Conservation (phyloP, 495 filamentous ascomycete genomes). For the Emericellopsis terricola region DNA sequence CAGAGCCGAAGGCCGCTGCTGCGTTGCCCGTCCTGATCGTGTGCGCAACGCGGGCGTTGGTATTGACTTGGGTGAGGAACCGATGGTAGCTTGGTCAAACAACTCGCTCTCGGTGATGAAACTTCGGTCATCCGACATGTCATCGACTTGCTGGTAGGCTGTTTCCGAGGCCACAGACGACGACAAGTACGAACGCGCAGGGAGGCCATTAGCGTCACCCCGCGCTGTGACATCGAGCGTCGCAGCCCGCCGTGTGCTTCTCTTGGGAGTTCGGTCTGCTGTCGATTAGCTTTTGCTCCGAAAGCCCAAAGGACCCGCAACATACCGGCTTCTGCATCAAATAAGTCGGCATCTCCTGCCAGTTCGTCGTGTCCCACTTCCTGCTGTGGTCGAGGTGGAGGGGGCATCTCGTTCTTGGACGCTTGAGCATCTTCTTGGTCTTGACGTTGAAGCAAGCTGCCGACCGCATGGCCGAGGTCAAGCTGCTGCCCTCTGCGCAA, state of each 20-base stretch:
- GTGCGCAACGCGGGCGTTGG: too few species aligned
- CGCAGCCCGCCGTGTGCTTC: too few species aligned
- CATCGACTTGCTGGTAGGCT: neutral
- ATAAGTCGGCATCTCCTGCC: neutral
- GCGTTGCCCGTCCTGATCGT: too few species aligned
- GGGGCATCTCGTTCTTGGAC: neutral
- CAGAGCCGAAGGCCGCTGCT: too few species aligned
- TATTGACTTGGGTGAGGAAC: neutral
- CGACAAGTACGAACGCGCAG: too few species aligned
- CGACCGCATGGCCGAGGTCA: neutral
- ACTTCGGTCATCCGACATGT: neutral
- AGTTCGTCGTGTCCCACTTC: too few species aligned
- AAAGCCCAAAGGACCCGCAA: neutral
- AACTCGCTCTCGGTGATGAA: conserved; percentile 1
- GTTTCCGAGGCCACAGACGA: neutral
- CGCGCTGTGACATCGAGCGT: too few species aligned
- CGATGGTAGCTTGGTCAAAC: neutral
- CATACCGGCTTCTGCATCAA: too few species aligned
- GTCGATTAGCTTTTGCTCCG: neutral
- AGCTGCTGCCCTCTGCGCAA: neutral
- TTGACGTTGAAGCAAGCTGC: neutral
- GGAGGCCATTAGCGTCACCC: too few species aligned
- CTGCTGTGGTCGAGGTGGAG: neutral
- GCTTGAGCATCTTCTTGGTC: neutral
- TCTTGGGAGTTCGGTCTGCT: neutral